Evolutionary conservation across 306 rosid species (phyloP).

Genomic region (Quercus alba): DNA sequence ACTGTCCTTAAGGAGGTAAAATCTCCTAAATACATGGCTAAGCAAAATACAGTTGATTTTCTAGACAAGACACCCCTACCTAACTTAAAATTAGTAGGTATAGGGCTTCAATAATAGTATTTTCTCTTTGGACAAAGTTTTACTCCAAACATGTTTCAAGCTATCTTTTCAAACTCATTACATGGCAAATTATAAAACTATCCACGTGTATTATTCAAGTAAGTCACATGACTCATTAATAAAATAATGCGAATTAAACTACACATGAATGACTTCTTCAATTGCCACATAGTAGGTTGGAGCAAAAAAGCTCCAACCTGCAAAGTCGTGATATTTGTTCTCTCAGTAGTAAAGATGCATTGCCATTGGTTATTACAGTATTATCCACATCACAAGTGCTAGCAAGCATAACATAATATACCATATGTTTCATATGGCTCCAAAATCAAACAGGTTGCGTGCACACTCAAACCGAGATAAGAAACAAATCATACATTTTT

Average conservation of each 20-base stretch:
- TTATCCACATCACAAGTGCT: neutral
- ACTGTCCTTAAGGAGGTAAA: neutral
- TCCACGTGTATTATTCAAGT: no score
- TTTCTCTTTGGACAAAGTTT: no score
- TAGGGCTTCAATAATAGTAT: neutral
- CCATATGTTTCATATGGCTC: neutral
- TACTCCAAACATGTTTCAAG: no score
- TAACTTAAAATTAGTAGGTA: neutral
- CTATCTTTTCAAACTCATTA: no score
- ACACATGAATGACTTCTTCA: no score
- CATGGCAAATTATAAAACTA: no score
- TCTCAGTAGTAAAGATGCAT: neutral
- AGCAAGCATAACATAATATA: neutral
- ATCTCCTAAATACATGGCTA: neutral
- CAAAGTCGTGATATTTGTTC: neutral
- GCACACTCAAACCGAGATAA: neutral
- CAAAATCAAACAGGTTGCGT: conserved; percentile 21
- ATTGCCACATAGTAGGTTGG: no score
- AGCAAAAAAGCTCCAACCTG: neutral
- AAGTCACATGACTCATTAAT: no score
- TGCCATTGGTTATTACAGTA: neutral
- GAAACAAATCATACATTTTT: neutral
- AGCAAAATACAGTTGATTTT: neutral
- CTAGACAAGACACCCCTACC: neutral
- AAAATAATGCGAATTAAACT: no score